phyloP scores from a whole-genome alignment of 2,329 filamentous ascomycete species.

The Colletotrichum sp. region DNA sequence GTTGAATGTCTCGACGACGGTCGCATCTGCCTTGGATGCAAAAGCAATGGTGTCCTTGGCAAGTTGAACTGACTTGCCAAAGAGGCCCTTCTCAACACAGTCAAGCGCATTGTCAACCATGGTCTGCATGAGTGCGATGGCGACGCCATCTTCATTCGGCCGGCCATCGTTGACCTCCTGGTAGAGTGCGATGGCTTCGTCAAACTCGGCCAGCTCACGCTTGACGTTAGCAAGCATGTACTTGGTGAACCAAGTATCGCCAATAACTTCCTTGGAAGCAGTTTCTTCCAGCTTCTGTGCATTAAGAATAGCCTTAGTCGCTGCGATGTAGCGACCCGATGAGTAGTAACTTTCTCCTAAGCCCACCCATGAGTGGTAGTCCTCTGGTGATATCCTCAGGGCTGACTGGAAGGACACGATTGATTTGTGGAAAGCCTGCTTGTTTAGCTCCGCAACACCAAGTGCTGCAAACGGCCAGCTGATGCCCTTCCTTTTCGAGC shows the following conservation, averaged over 20 bases:
- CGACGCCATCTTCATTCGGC: slow-evolving; percentile 81
- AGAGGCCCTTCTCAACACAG: slow-evolving; percentile 81
- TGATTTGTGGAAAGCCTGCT: slow-evolving; percentile 85
- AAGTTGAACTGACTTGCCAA: slow-evolving; percentile 78
- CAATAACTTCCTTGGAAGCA: slow-evolving; percentile 43
- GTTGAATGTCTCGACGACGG: slow-evolving; percentile 79
- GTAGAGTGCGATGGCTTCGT: slow-evolving; percentile 81
- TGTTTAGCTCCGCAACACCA: slow-evolving; percentile 93
- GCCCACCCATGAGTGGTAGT: slow-evolving; percentile 96
- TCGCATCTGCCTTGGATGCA: slow-evolving; percentile 64
- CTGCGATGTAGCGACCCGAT: slow-evolving; percentile 92
- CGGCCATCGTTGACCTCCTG: slow-evolving; percentile 71
- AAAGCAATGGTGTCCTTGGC: slow-evolving; percentile 72
- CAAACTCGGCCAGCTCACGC: slow-evolving; percentile 87
- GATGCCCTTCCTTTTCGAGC: slow-evolving; percentile 89
- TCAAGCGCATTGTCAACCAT: slow-evolving; percentile 81
- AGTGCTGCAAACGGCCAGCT: slow-evolving; percentile 97
- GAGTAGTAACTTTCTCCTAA: slow-evolving; percentile 97
- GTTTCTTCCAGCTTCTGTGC: slow-evolving; percentile 75
- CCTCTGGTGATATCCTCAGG: slow-evolving; percentile 78
- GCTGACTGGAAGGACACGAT: slow-evolving; percentile 93
- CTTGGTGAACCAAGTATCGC: slow-evolving; percentile 90
- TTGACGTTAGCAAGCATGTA: slow-evolving; percentile 97
- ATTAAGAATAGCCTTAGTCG: slow-evolving; percentile 86
- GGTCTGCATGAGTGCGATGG: slow-evolving; percentile 86